Base-by-base conservation (phyloP, 805 yeast species). In the Schizosaccharomyces japonicus region DNA sequence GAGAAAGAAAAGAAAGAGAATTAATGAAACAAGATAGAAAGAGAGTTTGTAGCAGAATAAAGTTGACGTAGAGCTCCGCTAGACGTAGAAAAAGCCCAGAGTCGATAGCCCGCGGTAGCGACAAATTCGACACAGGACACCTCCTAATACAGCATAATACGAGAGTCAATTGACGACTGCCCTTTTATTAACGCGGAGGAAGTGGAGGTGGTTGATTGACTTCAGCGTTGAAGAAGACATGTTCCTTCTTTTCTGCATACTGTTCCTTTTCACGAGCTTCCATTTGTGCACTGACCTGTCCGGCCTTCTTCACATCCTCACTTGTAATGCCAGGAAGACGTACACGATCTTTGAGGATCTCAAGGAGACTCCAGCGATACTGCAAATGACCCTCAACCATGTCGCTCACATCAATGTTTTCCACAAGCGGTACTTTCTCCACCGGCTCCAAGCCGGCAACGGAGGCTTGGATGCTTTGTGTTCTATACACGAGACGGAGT, bases 371-470 rank as follows among this genome's bases (percentile, higher is more conserved):
- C 39, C 39, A 45, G 11, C 47, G 21, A 31, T 45, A 45, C 39
- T 31, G 34, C 19, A 45, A 23, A 45, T 45, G 47, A 6, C 47
- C 47, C 19, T 45, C 47, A 31, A 45, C 25, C 8, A 45, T 1
- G 19, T 45, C 47, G 6, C 39, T 23, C n/a, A 45, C 39, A n/a
- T 45, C 28, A 2, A 31, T 15, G 29, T 45, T 45, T 29, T 45
- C 47, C 17, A 45, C 39, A 7, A 29, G 11, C n/a, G n/a, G n/a
- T 11, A 36, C 40, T 10, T 15, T 13, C 3, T 17, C 39, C 8
- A 45, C 23, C 11, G 47, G 39, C n/a, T 34, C 45, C 10, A 51
- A 39, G 17, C 53, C 53, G 2, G 53, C 53, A 25, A 51, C 53
- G 40, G 33, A 39, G 5, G 15, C 17, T 4, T 36, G 31, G 8